phyloP scores from a whole-genome alignment of 148 eudicot species.

The Limonium bicolor region DNA sequence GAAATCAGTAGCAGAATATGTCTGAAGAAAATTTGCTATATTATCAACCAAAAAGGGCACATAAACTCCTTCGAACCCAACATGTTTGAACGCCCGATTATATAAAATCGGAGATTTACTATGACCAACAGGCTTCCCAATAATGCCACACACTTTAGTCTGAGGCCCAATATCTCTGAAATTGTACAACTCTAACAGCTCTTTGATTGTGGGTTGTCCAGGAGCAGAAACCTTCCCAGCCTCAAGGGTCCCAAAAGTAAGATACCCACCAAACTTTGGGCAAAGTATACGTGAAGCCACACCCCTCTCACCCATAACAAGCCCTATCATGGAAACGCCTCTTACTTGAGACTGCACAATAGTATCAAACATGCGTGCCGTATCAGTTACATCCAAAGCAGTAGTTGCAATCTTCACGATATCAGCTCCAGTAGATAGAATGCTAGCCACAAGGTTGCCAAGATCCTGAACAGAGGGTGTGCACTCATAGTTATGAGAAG shows the following conservation, averaged over 20 bases:
- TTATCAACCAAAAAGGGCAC: slow-evolving; percentile 49
- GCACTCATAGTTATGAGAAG: slow-evolving; percentile 51
- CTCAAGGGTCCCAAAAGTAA: slow-evolving; percentile 53
- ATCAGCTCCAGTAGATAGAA: slow-evolving; percentile 64
- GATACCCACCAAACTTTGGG: slow-evolving; percentile 62
- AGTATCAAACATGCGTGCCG: slow-evolving; percentile 43
- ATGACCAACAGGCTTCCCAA: slow-evolving; percentile 59
- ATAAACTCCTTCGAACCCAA: slow-evolving; percentile 46
- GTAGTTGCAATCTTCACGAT: slow-evolving; percentile 61
- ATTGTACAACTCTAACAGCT: slow-evolving; percentile 38
- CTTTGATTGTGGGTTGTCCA: slow-evolving; percentile 53
- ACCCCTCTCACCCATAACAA: slow-evolving; percentile 68
- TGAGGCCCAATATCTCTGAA: slow-evolving; percentile 36
- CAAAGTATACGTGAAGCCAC: slow-evolving; percentile 44
- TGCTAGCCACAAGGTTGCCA: slow-evolving; percentile 49
- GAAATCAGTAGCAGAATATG: slow-evolving; percentile 50
- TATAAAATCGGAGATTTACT: slow-evolving; percentile 51
- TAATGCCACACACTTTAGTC: slow-evolving; percentile 51
- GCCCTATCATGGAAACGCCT: slow-evolving; percentile 43
- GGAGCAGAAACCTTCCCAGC: slow-evolving; percentile 49
- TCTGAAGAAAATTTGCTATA: slow-evolving; percentile 26
- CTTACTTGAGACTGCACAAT: slow-evolving; percentile 54
- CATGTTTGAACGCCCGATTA: slow-evolving; percentile 32
- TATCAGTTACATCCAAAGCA: slow-evolving; percentile 43
- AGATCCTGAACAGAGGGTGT: slow-evolving; percentile 59